These are phyloP conservation scores for Botrytis aclada DNA, from an alignment of 2,329 filamentous ascomycete species.

Conservation along the genomic window DNA sequence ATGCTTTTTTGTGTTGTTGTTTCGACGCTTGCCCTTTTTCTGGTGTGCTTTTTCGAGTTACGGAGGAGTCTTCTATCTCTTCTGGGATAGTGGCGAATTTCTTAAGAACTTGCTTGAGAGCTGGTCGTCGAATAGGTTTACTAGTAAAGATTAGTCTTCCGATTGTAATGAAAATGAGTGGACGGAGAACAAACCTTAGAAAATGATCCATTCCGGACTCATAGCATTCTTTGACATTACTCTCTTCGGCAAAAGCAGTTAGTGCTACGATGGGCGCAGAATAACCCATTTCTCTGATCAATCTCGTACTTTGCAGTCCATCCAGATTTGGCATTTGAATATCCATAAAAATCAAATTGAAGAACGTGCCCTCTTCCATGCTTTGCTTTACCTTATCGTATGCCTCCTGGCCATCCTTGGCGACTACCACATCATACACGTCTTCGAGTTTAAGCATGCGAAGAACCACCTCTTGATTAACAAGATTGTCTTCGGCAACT, in stretches of 20 bases:
- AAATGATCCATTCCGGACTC: slow-evolving; percentile 94
- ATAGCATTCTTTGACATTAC: slow-evolving; percentile 81
- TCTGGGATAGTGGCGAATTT: slow-evolving; percentile 81
- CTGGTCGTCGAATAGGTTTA: slow-evolving; percentile 75
- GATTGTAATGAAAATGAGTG: background rate
- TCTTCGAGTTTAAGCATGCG: slow-evolving; percentile 71
- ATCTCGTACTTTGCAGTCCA: slow-evolving; percentile 77
- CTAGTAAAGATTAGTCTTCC: slow-evolving; percentile 35
- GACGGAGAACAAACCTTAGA: slow-evolving; percentile 43
- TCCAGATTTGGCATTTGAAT: slow-evolving; percentile 93
- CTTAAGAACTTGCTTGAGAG: slow-evolving; percentile 79
- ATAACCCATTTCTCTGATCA: slow-evolving; percentile 86
- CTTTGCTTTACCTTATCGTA: slow-evolving; percentile 80
- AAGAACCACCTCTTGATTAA: slow-evolving; percentile 60
- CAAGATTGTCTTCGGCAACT: slow-evolving; percentile 76
- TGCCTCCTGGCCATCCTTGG: slow-evolving; percentile 82
- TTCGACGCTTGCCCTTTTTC: slow-evolving; percentile 6
- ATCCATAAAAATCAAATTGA: slow-evolving; percentile 94
- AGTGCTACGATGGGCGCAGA: slow-evolving; percentile 84
- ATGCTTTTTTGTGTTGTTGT: background rate
- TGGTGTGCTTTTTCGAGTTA: slow-evolving; percentile 40
- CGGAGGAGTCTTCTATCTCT: slow-evolving; percentile 45
- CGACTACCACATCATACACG: slow-evolving; percentile 84
- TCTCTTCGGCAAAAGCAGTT: slow-evolving; percentile 87
- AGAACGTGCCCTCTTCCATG: slow-evolving; percentile 69